phyloP scores from a whole-genome alignment of 345 rosid genomes.

The Lenwebbia sp. region DNA sequence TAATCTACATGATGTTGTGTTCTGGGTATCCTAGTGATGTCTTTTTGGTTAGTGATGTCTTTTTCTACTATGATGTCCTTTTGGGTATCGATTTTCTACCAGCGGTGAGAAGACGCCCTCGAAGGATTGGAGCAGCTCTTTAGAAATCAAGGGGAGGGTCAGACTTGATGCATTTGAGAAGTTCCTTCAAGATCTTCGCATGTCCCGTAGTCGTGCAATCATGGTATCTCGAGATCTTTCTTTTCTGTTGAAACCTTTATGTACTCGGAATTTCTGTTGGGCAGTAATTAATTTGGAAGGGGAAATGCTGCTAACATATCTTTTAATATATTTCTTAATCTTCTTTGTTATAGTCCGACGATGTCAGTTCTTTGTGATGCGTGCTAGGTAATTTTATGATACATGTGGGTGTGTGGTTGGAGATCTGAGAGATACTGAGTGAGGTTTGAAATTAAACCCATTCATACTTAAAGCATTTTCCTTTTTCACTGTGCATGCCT shows the following conservation, averaged over 20 bases:
- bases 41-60: not conserved
- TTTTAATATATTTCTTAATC: not conserved
- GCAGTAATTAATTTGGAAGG: not conserved
- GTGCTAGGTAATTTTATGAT: not conserved
- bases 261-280: not conserved
- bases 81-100: conserved; percentile 4
- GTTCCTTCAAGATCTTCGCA: conserved; percentile 86
- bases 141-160: conserved; percentile 94
- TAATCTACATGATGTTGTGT: not conserved
- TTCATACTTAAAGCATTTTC: not conserved
- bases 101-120: conserved; percentile 77
- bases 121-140: conserved; percentile 51
- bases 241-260: not conserved
- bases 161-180: conserved; percentile 86
- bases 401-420: not conserved
- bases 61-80: not conserved
- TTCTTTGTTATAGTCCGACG: not conserved
- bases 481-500: not conserved
- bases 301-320: not conserved
- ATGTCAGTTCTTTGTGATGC: not conserved
- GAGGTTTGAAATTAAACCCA: not conserved
- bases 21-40: not conserved
- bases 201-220: conserved; percentile 87
- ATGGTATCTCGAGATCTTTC: conserved; percentile 46
- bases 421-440: not conserved